A percentile compares a stretch with the other conserved stretches of the same genome.
These are phyloP conservation scores for Aphanomyces astaci DNA, from an alignment of 352 stramenopile species.

Conservation along the genomic window DNA sequence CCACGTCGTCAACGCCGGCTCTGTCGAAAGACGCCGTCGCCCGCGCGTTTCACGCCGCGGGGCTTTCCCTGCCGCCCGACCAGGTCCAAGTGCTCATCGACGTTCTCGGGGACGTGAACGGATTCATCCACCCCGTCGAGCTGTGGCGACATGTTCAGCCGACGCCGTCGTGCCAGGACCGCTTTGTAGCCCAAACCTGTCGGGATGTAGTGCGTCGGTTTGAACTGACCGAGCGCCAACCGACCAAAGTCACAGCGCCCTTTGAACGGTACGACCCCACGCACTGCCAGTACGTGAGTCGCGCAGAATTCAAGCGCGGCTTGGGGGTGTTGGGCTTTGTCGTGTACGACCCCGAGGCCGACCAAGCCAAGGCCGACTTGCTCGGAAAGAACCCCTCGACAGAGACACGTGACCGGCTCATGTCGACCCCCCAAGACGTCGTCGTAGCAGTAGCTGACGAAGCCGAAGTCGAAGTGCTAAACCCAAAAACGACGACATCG, in stretches of 20 bases:
- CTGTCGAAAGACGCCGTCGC: conserved; percentile 36
- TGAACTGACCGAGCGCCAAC: conserved; percentile 30
- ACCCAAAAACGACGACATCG: background rate
- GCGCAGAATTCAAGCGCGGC: conserved; percentile 59
- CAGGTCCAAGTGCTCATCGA: conserved; percentile 36
- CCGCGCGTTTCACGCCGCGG: background rate
- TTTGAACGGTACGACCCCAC: conserved; percentile 55
- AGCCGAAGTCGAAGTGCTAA: background rate
- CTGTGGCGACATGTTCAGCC: conserved; percentile 53
- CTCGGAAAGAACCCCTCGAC: background rate
- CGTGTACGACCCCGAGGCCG: conserved; percentile 50
- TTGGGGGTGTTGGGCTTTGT: conserved; percentile 56
- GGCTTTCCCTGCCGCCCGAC: background rate
- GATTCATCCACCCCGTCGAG: conserved; percentile 4
- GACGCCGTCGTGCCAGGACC: conserved; percentile 37
- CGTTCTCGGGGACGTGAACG: background rate
- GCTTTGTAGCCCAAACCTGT: conserved; percentile 57
- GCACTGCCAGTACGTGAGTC: conserved; percentile 37
- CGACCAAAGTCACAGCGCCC: conserved; percentile 17
- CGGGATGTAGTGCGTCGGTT: conserved; percentile 39
- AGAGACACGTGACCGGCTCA: too few species aligned
- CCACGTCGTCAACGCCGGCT: conserved; percentile 27
- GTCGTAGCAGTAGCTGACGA: conserved; percentile 21
- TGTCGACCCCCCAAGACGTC: too few species aligned
- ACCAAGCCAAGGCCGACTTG: background rate